phyloP scores from a whole-genome alignment of 352 stramenopile species.

The Globisporangium splendens region DNA sequence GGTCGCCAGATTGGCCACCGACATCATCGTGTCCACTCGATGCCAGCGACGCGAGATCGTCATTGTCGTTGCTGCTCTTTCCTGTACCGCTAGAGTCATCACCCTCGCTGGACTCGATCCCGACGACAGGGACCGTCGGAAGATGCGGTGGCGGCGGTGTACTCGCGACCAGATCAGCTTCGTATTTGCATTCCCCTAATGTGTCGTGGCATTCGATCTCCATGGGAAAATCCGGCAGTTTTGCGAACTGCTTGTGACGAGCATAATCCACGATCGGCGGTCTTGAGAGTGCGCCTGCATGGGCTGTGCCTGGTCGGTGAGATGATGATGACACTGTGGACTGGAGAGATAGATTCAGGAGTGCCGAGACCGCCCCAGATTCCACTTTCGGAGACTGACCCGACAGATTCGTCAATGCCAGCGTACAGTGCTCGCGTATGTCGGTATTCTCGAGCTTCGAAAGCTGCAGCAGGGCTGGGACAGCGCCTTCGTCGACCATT shows the following conservation, averaged over 20 bases:
- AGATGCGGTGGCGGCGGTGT: slow-evolving; percentile 50
- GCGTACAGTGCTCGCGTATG: slow-evolving; percentile 63
- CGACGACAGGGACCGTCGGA: slow-evolving; percentile 33
- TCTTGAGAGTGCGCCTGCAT: slow-evolving; percentile 17
- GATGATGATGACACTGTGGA: slow-evolving; percentile 1
- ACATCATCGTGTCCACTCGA: not conserved
- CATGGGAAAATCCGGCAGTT: slow-evolving; percentile 30
- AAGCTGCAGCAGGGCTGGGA: slow-evolving; percentile 63
- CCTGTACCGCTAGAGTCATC: not conserved
- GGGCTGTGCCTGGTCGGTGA: slow-evolving; percentile 4
- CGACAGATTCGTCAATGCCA: slow-evolving; percentile 71
- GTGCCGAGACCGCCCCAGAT: slow-evolving; percentile 53
- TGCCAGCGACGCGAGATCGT: slow-evolving; percentile 7
- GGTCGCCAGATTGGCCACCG: not conserved
- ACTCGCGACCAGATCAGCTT: slow-evolving; percentile 46
- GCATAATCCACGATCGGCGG: slow-evolving; percentile 41
- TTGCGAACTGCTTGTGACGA: slow-evolving; percentile 40
- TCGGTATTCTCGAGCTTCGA: slow-evolving; percentile 56
- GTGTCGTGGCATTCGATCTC: slow-evolving; percentile 8
- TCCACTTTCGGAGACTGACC: slow-evolving; percentile 63
- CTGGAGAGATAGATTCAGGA: slow-evolving; percentile 50
- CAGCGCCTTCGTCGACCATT: slow-evolving; percentile 64
- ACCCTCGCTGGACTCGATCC: slow-evolving; percentile 18
- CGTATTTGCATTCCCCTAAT: slow-evolving; percentile 40
- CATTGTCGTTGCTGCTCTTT: not conserved